Evolutionary conservation across 768 basidiomycete species (phyloP).

Genomic region (Hysterangium stoloniferum): DNA sequence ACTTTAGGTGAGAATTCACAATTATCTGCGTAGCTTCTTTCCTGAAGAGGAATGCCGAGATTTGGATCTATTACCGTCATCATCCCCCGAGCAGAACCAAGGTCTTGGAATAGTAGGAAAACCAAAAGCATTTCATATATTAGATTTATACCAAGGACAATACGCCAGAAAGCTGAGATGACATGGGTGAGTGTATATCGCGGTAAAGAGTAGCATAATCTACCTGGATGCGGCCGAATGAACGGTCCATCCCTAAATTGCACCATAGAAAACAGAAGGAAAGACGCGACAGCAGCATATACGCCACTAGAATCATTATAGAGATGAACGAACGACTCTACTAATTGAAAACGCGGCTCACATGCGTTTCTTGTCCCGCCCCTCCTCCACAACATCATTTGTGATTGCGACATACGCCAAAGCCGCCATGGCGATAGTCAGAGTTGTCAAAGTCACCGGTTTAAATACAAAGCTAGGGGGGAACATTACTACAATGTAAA

Average conservation of each 20-base stretch:
- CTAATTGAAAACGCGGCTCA: slow-evolving; percentile 30
- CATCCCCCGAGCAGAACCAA: slow-evolving; percentile 67
- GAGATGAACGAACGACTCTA: not conserved
- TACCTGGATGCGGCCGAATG: slow-evolving; percentile 69
- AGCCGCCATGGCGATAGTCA: slow-evolving; percentile 55
- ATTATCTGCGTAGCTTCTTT: slow-evolving; percentile 82
- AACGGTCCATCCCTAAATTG: slow-evolving; percentile 90
- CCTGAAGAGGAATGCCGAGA: slow-evolving; percentile 65
- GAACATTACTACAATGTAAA: slow-evolving; percentile 5
- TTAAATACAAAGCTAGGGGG: slow-evolving; percentile 75
- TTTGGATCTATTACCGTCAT: slow-evolving; percentile 71
- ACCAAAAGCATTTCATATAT: slow-evolving; percentile 78
- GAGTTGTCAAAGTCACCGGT: slow-evolving; percentile 70
- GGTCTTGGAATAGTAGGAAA: slow-evolving; percentile 80
- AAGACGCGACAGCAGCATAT: slow-evolving; percentile 67
- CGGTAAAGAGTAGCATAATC: not conserved
- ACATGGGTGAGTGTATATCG: not conserved
- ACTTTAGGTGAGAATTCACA: slow-evolving; percentile 55
- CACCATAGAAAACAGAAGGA: slow-evolving; percentile 76
- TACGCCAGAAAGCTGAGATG: slow-evolving; percentile 63
- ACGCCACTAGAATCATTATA: slow-evolving; percentile 45
- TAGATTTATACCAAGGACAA: slow-evolving; percentile 71
- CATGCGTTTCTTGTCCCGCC: slow-evolving; percentile 73
- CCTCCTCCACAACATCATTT: slow-evolving; percentile 79
- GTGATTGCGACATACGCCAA: slow-evolving; percentile 80